These are phyloP conservation scores for Metarhizium anisopliae DNA, from an alignment of 2,329 filamentous ascomycete species.

Conservation along the genomic window DNA sequence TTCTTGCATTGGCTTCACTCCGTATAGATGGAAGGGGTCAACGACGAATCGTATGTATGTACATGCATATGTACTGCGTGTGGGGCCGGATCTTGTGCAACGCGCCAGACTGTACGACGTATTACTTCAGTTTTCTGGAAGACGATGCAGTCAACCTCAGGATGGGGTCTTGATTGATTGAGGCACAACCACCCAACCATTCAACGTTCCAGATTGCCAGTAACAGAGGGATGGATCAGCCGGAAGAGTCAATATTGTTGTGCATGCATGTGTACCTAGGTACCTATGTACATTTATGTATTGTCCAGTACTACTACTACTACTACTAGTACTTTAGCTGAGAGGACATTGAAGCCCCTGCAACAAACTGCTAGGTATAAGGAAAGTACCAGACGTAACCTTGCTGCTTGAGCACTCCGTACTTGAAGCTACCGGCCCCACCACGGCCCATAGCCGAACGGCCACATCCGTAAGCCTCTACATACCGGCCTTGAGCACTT, in stretches of 20 bases:
- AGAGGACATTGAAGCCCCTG: too few relatives aligned
- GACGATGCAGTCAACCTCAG: not conserved
- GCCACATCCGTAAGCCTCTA: conserved; percentile 1
- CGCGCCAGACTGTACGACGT: not conserved
- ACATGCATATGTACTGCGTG: not conserved
- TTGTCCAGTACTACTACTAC: too few relatives aligned
- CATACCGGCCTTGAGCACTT: too few relatives aligned
- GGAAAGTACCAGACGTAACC: too few relatives aligned
- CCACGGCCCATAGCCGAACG: conserved; percentile 5
- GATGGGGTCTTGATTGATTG: not conserved
- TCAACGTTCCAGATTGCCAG: not conserved
- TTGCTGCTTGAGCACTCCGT: not conserved
- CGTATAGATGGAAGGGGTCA: not conserved
- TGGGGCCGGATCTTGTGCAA: not conserved
- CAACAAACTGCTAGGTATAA: too few relatives aligned
- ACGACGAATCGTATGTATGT: not conserved
- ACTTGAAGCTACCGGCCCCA: not conserved
- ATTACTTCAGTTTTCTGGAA: not conserved
- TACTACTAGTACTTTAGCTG: too few relatives aligned
- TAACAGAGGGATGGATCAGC: not conserved
- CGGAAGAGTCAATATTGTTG: too few relatives aligned
- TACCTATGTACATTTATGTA: too few relatives aligned
- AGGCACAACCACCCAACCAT: not conserved
- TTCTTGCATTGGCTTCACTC: too few relatives aligned
- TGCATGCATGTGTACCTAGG: too few relatives aligned